phyloP scores from a whole-genome alignment of 139 green algal genomes.

The Nannochloris sp. region DNA sequence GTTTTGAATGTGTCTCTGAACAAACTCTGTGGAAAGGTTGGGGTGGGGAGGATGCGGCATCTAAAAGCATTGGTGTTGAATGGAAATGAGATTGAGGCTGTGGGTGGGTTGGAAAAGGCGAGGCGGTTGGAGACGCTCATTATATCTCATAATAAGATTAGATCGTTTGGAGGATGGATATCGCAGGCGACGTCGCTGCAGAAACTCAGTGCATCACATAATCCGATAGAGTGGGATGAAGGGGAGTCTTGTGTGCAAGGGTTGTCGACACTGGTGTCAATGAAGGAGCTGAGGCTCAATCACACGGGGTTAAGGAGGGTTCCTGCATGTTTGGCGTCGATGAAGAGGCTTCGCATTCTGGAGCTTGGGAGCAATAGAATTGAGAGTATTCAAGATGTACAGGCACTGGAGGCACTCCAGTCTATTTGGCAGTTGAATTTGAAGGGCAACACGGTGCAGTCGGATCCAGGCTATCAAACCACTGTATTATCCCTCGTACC shows the following conservation, averaged over 20 bases:
- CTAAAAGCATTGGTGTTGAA: constrained; percentile 33
- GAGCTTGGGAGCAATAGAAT: constrained; percentile 28
- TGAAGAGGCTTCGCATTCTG: constrained; percentile 17
- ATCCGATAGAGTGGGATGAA: constrained; percentile 19
- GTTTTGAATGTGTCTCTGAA: constrained; percentile 29
- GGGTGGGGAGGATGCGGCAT: constrained; percentile 13
- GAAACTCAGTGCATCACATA: constrained; percentile 32
- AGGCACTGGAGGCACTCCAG: constrained; percentile 24
- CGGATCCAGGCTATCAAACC: constrained; percentile 6
- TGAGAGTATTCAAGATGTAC: constrained; percentile 7
- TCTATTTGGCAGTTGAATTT: constrained; percentile 20
- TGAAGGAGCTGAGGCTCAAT: constrained; percentile 34
- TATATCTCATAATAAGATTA: constrained; percentile 25
- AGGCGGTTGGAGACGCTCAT: constrained; percentile 32
- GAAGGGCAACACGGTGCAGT: constrained; percentile 22
- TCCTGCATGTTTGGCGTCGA: constrained; percentile 13
- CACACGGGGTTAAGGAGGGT: constrained; percentile 22
- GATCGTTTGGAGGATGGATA: constrained; percentile 18
- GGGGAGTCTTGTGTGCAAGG: constrained; percentile 9
- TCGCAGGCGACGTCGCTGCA: constrained; percentile 8
- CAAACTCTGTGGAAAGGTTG: constrained; percentile 25
- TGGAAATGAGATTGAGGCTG: constrained; percentile 22
- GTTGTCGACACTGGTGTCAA: neutral
- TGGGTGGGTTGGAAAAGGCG: constrained; percentile 23
- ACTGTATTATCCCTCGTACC: constrained; percentile 13